Conservation (phyloP, 2,329 filamentous ascomycete genomes). For the Xylogone sp. region DNA sequence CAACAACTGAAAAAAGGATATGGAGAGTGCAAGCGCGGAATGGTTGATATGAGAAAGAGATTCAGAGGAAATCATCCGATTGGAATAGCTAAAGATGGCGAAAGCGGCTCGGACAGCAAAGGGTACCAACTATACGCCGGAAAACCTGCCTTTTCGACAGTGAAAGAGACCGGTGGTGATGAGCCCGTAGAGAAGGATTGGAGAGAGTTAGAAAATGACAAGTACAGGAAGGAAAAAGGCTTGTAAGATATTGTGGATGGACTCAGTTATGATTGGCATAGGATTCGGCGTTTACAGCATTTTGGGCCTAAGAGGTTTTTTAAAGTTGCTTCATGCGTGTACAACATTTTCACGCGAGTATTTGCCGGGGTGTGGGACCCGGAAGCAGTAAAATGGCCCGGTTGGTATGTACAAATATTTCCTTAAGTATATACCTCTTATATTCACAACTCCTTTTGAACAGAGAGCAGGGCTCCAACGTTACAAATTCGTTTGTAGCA, state of each 20-base stretch:
- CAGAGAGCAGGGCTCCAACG: no score
- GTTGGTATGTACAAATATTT: no score
- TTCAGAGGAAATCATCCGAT: slow-evolving; percentile 93
- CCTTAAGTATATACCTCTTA: no score
- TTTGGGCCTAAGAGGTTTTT: not conserved
- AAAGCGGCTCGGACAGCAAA: slow-evolving; percentile 28
- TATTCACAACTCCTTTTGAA: no score
- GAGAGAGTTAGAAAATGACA: slow-evolving; percentile 63
- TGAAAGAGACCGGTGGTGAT: slow-evolving; percentile 64
- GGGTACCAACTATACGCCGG: slow-evolving; percentile 78
- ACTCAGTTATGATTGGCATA: not conserved
- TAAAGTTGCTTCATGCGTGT: not conserved
- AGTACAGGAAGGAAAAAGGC: slow-evolving; percentile 38
- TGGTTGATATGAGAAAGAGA: slow-evolving; percentile 98
- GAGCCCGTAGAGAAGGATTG: slow-evolving; percentile 59
- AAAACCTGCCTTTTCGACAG: slow-evolving; percentile 62
- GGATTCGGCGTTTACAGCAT: not conserved
- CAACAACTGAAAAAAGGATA: slow-evolving; percentile 92
- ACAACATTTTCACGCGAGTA: no score
- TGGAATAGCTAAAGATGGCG: slow-evolving; percentile 56
- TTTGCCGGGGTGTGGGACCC: no score
- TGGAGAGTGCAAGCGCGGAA: slow-evolving; percentile 90
- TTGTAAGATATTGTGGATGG: not conserved
- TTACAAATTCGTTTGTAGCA: no score
- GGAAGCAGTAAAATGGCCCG: no score